Percentiles rank a stretch among this genome's conserved stretches.
phyloP scores from a whole-genome alignment of 2,329 filamentous ascomycete genomes.

The Ophiostoma populinum region DNA sequence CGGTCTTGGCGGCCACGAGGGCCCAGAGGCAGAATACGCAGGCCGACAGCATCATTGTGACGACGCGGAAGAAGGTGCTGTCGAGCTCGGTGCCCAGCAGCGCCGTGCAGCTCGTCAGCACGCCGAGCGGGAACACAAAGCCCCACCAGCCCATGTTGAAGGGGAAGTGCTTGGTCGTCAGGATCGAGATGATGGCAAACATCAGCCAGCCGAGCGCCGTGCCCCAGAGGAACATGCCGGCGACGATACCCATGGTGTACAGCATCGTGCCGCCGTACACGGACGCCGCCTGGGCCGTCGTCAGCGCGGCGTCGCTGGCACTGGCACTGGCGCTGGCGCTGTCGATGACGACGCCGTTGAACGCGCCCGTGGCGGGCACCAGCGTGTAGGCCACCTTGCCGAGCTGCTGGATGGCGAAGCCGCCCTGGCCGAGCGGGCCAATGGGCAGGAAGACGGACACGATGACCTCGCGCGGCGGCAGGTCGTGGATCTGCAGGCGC shows the following conservation, averaged over 20 bases:
- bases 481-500: conserved; percentile 46
- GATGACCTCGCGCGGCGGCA: conserved; percentile 48
- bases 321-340: conserved; percentile 15
- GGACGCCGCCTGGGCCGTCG: conserved; percentile 18
- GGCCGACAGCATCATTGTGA: conserved; percentile 21
- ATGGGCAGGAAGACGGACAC: conserved; percentile 46
- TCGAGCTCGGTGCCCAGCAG: conserved; percentile 23
- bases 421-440: conserved; percentile 44
- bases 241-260: conserved; percentile 32
- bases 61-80: conserved; percentile 25
- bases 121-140: conserved; percentile 22
- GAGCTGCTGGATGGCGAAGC: conserved; percentile 29
- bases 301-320: conserved; percentile 6
- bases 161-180: conserved; percentile 18
- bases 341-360: conserved; percentile 16
- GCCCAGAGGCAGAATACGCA: conserved; percentile 25
- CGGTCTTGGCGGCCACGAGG: conserved; percentile 22
- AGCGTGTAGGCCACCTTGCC: conserved; percentile 22
- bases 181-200: conserved; percentile 17
- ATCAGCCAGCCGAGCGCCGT: conserved; percentile 19
- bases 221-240: conserved; percentile 19
- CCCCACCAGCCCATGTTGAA: conserved; percentile 24
- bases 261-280: conserved; percentile 30
- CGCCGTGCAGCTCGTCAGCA: conserved; percentile 23
- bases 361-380: conserved; percentile 19